These are phyloP conservation scores for Globisporangium spinosum DNA, from an alignment of 352 stramenopile species.

Conservation along the genomic window DNA sequence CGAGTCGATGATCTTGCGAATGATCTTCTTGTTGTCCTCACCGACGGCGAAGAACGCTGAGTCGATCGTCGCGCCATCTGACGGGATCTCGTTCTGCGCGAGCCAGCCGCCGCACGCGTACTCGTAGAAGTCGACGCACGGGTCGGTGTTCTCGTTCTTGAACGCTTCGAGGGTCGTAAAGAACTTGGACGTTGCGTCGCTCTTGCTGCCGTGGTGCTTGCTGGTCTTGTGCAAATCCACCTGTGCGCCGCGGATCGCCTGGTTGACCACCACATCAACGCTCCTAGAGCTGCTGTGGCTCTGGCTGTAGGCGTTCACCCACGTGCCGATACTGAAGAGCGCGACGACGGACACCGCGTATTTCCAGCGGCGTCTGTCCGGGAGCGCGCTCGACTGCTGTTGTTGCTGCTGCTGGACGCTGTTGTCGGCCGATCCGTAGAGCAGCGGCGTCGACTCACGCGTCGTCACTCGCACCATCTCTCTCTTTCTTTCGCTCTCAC, in stretches of 20 bases:
- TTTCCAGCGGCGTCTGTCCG: slow-evolving; percentile 6
- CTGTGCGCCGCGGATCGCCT: slow-evolving; percentile 3
- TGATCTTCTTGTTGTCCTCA: slow-evolving; percentile 49
- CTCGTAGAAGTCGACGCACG: slow-evolving; percentile 74
- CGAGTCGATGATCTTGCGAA: slow-evolving; percentile 42
- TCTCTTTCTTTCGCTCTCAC: neutral
- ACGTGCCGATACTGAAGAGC: slow-evolving; percentile 26
- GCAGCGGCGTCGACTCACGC: slow-evolving; percentile 32
- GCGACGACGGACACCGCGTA: slow-evolving; percentile 15
- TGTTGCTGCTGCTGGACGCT: neutral
- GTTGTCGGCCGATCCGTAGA: slow-evolving; percentile 25
- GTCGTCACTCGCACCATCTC: slow-evolving; percentile 1
- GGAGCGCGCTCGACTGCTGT: neutral
- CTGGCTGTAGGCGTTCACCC: slow-evolving; percentile 18
- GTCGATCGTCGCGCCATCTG: slow-evolving; percentile 42
- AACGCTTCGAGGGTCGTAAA: slow-evolving; percentile 35
- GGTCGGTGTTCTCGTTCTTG: slow-evolving; percentile 51
- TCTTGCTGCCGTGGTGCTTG: slow-evolving; percentile 1
- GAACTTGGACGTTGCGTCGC: slow-evolving; percentile 30
- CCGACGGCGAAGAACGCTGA: slow-evolving; percentile 53
- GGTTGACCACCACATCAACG: neutral
- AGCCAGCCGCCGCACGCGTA: slow-evolving; percentile 78
- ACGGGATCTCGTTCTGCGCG: slow-evolving; percentile 41
- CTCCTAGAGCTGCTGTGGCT: neutral
- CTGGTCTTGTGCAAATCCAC: slow-evolving; percentile 9